A percentile compares a stretch with the other conserved stretches of the same genome.
phyloP scores from a whole-genome alignment of 306 rosid species.

The Luffa acutangula region DNA sequence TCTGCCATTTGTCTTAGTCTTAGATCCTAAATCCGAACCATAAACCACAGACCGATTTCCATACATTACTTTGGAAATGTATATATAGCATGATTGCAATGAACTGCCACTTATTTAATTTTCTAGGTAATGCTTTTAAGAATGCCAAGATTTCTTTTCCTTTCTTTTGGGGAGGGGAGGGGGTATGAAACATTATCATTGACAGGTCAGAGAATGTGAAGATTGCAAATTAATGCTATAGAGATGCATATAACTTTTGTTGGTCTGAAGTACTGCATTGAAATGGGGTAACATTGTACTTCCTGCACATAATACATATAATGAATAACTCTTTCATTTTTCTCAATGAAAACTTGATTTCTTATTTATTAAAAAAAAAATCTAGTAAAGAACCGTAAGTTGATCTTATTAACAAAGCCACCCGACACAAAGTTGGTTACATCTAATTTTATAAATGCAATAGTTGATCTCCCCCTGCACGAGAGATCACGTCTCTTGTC shows the following conservation, averaged over 20 bases:
- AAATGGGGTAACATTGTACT: neutral
- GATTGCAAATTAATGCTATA: neutral
- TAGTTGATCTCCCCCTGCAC: neutral
- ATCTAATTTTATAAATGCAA: neutral
- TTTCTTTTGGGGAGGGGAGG: neutral
- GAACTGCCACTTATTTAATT: neutral
- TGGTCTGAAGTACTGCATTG: neutral
- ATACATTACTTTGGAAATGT: neutral
- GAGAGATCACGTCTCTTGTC: neutral
- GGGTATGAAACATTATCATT: neutral
- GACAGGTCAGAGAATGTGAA: neutral
- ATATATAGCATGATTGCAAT: neutral
- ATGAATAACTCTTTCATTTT: no score
- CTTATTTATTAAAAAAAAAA: no score
- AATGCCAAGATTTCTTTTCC: neutral
- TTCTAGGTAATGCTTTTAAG: neutral
- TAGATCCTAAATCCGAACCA: neutral
- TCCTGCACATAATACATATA: neutral
- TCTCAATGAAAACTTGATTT: no score
- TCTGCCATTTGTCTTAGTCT: neutral
- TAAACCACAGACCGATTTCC: neutral
- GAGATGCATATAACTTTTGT: neutral
- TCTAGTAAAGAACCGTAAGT: neutral
- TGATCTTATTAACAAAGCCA: neutral
- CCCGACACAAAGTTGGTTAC: neutral